Conservation (phyloP, 345 rosid genomes). For the Schrenkiella parvula region DNA sequence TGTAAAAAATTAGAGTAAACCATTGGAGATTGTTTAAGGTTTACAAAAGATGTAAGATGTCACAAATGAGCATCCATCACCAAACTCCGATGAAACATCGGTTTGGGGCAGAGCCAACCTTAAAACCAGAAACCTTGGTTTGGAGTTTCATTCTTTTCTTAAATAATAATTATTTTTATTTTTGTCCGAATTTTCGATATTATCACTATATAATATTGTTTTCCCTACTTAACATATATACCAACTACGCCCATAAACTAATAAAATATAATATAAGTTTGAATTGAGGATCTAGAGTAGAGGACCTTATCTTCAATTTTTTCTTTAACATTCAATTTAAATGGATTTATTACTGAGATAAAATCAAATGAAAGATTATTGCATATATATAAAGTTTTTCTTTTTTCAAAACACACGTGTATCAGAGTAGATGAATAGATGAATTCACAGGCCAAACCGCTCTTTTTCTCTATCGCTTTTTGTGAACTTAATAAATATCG, state of each 20-base stretch:
- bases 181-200: neutral
- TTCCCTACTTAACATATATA: neutral
- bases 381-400: neutral
- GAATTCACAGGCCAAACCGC: constrained; percentile 45
- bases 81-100: neutral
- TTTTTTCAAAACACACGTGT: constrained; percentile 23
- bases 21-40: too few species aligned
- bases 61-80: constrained; percentile 13
- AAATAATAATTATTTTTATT: neutral
- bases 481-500: constrained; percentile 57
- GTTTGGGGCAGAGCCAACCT: neutral
- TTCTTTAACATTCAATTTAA: neutral
- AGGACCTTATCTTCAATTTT: neutral
- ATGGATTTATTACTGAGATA: neutral
- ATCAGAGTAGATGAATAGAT: constrained; percentile 43
- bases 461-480: constrained; percentile 44
- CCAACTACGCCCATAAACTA: neutral
- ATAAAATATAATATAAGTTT: neutral
- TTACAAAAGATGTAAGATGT: neutral
- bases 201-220: too few species aligned
- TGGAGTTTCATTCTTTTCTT: neutral
- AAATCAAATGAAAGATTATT: neutral
- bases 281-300: neutral
- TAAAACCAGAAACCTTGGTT: too few species aligned
- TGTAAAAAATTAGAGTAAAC: too few species aligned